Conservation (phyloP, 202 grass and related monocot genomes). For the Tripidium arundinaceum region DNA sequence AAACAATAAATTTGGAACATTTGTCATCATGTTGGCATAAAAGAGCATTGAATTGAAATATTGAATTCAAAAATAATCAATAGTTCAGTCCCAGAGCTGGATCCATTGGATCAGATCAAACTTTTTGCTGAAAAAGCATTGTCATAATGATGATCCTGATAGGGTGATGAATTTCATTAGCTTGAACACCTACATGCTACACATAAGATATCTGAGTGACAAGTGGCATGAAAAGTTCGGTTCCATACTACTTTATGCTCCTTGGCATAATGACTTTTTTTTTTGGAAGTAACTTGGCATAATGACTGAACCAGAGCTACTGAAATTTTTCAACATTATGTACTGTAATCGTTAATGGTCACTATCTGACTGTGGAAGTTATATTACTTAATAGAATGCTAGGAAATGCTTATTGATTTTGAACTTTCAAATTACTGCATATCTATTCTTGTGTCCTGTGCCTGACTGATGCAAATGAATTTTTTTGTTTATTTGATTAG, state of each 20-base stretch:
- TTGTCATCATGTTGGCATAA: neutral
- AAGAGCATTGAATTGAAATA: neutral
- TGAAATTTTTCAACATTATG: slow-evolving; percentile 22
- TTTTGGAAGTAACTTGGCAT: too few relatives aligned
- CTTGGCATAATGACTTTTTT: slow-evolving; percentile 12
- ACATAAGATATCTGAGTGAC: neutral
- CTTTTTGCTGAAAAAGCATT: neutral
- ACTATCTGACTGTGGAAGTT: slow-evolving; percentile 3
- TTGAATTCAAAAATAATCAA: neutral
- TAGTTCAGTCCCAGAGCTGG: neutral
- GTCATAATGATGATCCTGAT: neutral
- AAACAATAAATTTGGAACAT: neutral
- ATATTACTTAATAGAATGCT: neutral
- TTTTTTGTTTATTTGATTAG: slow-evolving; percentile 32
- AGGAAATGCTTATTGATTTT: slow-evolving; percentile 17
- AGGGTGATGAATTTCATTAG: neutral
- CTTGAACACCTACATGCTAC: neutral
- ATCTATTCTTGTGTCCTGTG: too few relatives aligned
- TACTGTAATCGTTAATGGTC: neutral
- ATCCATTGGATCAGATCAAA: neutral
- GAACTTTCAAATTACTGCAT: neutral
- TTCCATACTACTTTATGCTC: neutral
- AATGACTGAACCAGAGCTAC: neutral
- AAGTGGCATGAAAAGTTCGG: neutral
- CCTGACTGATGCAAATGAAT: neutral